Conservation (phyloP, 345 rosid genomes). For the Pseudoturritis turrita region DNA sequence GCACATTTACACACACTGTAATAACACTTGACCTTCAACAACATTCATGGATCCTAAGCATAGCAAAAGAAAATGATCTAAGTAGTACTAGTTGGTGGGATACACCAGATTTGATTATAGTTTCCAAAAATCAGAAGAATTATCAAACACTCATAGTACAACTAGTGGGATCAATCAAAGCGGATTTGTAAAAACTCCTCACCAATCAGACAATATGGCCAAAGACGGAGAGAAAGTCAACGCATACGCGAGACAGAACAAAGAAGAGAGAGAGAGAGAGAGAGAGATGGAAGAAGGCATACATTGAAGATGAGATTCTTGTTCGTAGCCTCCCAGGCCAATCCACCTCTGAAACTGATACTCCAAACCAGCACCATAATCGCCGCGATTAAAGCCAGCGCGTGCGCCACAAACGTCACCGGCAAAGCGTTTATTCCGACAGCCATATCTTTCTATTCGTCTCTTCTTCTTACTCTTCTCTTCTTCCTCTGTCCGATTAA, state of each 20-base stretch:
- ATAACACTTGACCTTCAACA: not conserved
- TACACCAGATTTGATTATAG: not conserved
- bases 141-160: not conserved
- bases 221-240: conserved; percentile 1
- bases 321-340: conserved; percentile 86
- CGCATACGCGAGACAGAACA: not conserved
- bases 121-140: not conserved
- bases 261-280: not conserved
- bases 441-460: conserved; percentile 32
- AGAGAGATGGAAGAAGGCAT: not conserved
- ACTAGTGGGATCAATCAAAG: not conserved
- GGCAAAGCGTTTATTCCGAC: conserved; percentile 47
- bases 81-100: not conserved
- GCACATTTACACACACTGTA: not conserved
- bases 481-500: not conserved
- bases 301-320: conserved; percentile 94
- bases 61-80: too few species aligned
- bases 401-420: conserved; percentile 58
- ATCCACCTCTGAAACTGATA: conserved; percentile 68
- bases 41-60: not conserved
- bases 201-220: not conserved
- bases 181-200: not conserved
- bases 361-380: conserved; percentile 80
- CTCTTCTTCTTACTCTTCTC: conserved; percentile 9
- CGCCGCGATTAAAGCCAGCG: conserved; percentile 51